Percentiles rank a stretch among this genome's conserved stretches.
Conservation (phyloP, 768 basidiomycete species). For the Pholiota conissans region DNA sequence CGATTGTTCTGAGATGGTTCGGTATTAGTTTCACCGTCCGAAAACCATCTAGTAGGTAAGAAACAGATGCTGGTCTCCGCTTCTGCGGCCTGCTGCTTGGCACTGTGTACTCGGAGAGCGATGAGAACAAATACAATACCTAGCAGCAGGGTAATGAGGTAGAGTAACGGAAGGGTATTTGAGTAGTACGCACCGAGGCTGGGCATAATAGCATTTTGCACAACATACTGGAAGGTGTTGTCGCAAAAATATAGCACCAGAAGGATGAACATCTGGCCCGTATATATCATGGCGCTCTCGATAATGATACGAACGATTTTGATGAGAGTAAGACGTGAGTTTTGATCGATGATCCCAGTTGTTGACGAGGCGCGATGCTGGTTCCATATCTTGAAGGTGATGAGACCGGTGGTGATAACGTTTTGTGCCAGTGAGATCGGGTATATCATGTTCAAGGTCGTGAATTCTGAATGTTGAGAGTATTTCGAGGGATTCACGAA, state of each 20-base stretch:
- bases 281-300: constrained; percentile 32
- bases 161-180: not conserved
- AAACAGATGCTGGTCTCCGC: constrained; percentile 10
- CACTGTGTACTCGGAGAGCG: constrained; percentile 24
- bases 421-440: constrained; percentile 23
- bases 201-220: constrained; percentile 26
- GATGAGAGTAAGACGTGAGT: constrained; percentile 18
- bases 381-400: constrained; percentile 22
- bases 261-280: constrained; percentile 24
- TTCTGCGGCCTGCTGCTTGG: not conserved
- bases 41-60: constrained; percentile 13
- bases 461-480: not conserved
- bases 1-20: constrained; percentile 4
- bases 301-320: constrained; percentile 26
- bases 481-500: constrained; percentile 18
- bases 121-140: constrained; percentile 32
- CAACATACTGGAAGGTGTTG: constrained; percentile 24
- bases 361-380: constrained; percentile 21
- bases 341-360: constrained; percentile 12
- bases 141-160: constrained; percentile 6
- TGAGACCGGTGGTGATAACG: constrained; percentile 26
- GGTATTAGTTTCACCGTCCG: constrained; percentile 6
- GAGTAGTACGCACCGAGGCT: constrained; percentile 24
- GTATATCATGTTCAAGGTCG: constrained; percentile 18
- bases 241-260: constrained; percentile 26